These are phyloP conservation scores for Salix brachista DNA, from an alignment of 345 rosid genomes.

Conservation along the genomic window DNA sequence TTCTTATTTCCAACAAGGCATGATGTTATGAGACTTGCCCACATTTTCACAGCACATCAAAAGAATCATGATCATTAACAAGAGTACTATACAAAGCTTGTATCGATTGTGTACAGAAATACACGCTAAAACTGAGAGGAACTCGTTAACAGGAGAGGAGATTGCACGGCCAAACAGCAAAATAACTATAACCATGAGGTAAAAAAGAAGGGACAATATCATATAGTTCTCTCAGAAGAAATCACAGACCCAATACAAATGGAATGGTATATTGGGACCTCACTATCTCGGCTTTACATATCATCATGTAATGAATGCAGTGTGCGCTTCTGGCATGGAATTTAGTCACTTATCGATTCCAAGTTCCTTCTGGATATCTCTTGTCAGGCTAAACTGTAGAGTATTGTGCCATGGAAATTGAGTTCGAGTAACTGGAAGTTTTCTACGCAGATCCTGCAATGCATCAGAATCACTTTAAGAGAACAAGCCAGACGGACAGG, in stretches of 20 bases:
- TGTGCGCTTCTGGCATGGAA: background rate
- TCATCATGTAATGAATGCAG: background rate
- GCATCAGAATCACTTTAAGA: background rate
- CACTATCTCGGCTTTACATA: constrained; percentile 2
- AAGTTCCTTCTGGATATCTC: constrained; percentile 84
- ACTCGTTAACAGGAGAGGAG: background rate
- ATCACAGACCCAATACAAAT: background rate
- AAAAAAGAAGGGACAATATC: background rate
- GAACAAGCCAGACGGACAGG: background rate
- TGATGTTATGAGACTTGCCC: background rate
- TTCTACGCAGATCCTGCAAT: constrained; percentile 87
- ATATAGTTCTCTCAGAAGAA: background rate
- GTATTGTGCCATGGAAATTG: constrained; percentile 94
- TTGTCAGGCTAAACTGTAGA: constrained; percentile 82
- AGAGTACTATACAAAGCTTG: constrained; percentile 6
- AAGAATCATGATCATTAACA: constrained; percentile 1
- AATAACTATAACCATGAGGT: background rate
- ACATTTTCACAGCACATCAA: background rate
- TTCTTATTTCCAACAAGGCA: constrained; percentile 5
- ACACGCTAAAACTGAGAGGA: constrained; percentile 16
- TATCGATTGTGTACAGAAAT: background rate
- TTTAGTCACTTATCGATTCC: constrained; percentile 62
- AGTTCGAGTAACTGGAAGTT: constrained; percentile 94
- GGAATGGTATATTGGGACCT: background rate
- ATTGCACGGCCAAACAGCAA: background rate